Percentiles rank a stretch among this genome's conserved stretches.
These are phyloP conservation scores for Pyrus hybrid DNA, from an alignment of 331 rosid species.

Conservation along the genomic window DNA sequence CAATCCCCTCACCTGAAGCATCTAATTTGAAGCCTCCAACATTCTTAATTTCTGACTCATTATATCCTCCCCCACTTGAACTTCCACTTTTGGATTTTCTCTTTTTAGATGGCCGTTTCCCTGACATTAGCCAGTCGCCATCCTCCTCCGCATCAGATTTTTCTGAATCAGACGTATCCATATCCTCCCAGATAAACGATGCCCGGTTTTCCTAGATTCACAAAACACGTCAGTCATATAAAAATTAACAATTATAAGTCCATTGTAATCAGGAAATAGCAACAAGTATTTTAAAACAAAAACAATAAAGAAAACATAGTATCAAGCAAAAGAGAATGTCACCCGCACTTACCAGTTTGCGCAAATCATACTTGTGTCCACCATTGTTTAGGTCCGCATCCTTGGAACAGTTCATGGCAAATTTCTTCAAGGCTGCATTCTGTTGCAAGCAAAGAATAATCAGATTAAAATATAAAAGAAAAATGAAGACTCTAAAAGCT, in stretches of 20 bases:
- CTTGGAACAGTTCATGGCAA: constrained; percentile 12
- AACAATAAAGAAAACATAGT: neutral
- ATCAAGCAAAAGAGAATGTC: neutral
- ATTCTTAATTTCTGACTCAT: constrained; percentile 6
- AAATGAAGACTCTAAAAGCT: neutral
- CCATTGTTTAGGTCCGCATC: constrained; percentile 15
- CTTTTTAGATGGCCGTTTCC: constrained; percentile 21
- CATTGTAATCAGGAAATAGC: neutral
- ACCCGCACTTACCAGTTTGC: constrained; percentile 39
- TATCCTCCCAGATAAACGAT: constrained; percentile 54
- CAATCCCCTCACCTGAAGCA: constrained; percentile 9
- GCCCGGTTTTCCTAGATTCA: constrained; percentile 41
- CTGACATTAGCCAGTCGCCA: constrained; percentile 41
- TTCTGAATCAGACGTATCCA: constrained; percentile 58
- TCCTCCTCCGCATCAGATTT: constrained; percentile 35
- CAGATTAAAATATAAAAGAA: too few relatives aligned
- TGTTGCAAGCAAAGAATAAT: constrained; percentile 4
- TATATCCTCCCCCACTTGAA: constrained; percentile 27
- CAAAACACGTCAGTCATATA: neutral
- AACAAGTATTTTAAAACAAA: neutral
- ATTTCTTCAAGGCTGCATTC: constrained; percentile 38
- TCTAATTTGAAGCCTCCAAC: constrained; percentile 22
- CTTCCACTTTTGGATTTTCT: constrained; percentile 27
- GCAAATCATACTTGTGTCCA: constrained; percentile 50
- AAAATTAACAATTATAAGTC: neutral